These are phyloP conservation scores for Bisporella sp. DNA, from an alignment of 2,329 filamentous ascomycete genomes.

Conservation along the genomic window DNA sequence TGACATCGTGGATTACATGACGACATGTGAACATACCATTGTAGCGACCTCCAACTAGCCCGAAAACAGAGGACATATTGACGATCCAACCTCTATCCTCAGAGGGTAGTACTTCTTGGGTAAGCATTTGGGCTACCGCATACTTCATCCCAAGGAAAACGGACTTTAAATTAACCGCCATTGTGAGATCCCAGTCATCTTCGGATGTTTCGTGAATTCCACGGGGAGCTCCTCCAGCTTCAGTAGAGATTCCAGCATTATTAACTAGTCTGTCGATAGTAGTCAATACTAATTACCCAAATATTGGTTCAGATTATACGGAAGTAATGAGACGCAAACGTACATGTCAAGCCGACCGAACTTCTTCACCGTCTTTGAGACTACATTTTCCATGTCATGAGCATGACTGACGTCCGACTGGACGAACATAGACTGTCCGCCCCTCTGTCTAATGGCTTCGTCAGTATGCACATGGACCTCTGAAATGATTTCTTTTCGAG, in stretches of 20 bases:
- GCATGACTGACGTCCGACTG: slow-evolving; percentile 35
- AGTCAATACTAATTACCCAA: background rate
- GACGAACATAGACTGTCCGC: slow-evolving; percentile 35
- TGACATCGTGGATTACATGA: too few species aligned
- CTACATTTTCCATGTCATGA: slow-evolving; percentile 29
- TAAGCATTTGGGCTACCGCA: slow-evolving; percentile 40
- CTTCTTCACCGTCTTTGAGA: slow-evolving; percentile 28
- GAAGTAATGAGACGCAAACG: slow-evolving; percentile 1
- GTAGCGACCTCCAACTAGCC: slow-evolving; percentile 8
- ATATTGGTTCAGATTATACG: too few species aligned
- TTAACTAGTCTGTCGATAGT: slow-evolving; percentile 34
- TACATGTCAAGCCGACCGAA: slow-evolving; percentile 38
- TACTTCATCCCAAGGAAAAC: slow-evolving; percentile 39
- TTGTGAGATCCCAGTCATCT: slow-evolving; percentile 36
- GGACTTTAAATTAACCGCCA: slow-evolving; percentile 32
- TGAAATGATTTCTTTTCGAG: slow-evolving; percentile 18
- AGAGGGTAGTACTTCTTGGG: slow-evolving; percentile 32
- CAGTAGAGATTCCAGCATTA: slow-evolving; percentile 42
- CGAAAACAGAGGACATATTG: slow-evolving; percentile 39
- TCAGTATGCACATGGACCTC: slow-evolving; percentile 29
- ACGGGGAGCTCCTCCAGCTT: slow-evolving; percentile 21
- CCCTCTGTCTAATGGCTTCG: slow-evolving; percentile 29
- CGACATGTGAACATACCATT: too few species aligned
- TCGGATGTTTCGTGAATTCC: slow-evolving; percentile 40
- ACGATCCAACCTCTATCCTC: slow-evolving; percentile 43